These are phyloP conservation scores for Ophiostoma angusticollis DNA, from an alignment of 2,329 filamentous ascomycete species.

Conservation along the genomic window DNA sequence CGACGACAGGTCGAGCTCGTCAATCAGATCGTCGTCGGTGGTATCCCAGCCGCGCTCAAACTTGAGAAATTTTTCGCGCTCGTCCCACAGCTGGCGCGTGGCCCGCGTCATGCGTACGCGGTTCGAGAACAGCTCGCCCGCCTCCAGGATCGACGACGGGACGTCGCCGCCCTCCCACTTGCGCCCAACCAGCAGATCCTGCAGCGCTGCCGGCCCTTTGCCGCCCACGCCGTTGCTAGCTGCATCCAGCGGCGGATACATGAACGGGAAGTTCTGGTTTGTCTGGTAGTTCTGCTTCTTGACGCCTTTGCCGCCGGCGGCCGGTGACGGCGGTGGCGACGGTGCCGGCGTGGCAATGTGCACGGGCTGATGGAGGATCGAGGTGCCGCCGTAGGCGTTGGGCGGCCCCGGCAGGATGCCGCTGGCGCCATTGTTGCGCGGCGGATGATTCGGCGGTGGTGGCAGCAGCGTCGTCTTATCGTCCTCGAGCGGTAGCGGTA, in stretches of 20 bases:
- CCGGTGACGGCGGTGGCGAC: slow-evolving; percentile 84
- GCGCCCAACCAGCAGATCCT: slow-evolving; percentile 67
- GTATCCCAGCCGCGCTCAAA: slow-evolving; percentile 82
- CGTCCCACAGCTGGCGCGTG: slow-evolving; percentile 89
- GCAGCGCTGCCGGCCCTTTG: slow-evolving; percentile 69
- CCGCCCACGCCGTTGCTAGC: slow-evolving; percentile 83
- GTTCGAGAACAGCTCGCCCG: slow-evolving; percentile 79
- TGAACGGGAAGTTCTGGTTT: slow-evolving; percentile 95
- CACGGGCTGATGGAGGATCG: slow-evolving; percentile 88
- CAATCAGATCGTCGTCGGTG: slow-evolving; percentile 27
- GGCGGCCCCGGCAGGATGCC: slow-evolving; percentile 47
- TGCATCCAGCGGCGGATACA: slow-evolving; percentile 86
- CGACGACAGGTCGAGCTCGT: slow-evolving; percentile 26
- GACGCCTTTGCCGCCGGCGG: slow-evolving; percentile 74
- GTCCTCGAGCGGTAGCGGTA: slow-evolving; percentile 70
- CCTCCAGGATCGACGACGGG: slow-evolving; percentile 87
- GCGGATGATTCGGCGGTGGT: slow-evolving; percentile 63
- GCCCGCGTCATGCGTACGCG: slow-evolving; percentile 85
- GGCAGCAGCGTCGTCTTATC: slow-evolving; percentile 87
- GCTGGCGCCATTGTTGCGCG: slow-evolving; percentile 44
- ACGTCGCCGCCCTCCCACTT: slow-evolving; percentile 92
- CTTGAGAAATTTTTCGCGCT: slow-evolving; percentile 80
- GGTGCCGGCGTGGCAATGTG: slow-evolving; percentile 98
- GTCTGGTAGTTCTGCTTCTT: slow-evolving; percentile 99
- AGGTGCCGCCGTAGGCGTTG: slow-evolving; percentile 48